A percentile compares a stretch with the other conserved stretches of the same genome.
Evolutionary conservation across 257 asterid genomes (phyloP).

Genomic region (Solanum bulbocastanum): DNA sequence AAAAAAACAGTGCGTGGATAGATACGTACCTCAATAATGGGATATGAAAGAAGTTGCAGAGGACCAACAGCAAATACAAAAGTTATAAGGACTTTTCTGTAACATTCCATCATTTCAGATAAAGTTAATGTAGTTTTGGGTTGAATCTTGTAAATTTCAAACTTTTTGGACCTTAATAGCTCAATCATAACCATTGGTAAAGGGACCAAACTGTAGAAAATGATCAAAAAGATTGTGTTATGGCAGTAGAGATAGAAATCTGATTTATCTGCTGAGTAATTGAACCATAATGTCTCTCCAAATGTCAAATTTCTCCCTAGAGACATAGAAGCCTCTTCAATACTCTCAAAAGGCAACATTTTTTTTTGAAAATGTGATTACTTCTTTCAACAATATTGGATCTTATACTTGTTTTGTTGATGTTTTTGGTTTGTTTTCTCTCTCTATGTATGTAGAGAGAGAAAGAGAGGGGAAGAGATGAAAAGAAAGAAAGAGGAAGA

Average conservation of each 20-base stretch:
- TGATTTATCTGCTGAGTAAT: conserved; percentile 45
- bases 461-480: background rate
- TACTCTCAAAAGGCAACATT: conserved; percentile 46
- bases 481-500: background rate
- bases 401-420: background rate
- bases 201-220: conserved; percentile 50
- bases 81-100: conserved; percentile 31
- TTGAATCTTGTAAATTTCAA: conserved; percentile 51
- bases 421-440: background rate
- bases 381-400: background rate
- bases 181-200: conserved; percentile 43
- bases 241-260: conserved; percentile 49
- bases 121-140: conserved; percentile 38
- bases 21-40: conserved; percentile 36
- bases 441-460: conserved; percentile 9
- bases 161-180: conserved; percentile 27
- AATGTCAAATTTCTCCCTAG: conserved; percentile 51
- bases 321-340: conserved; percentile 40
- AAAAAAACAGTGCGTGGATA: background rate
- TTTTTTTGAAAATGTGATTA: background rate
- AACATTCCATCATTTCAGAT: conserved; percentile 43
- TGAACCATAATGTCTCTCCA: conserved; percentile 52
- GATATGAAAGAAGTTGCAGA: conserved; percentile 51
- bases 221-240: conserved; percentile 47
- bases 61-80: conserved; percentile 51